Evolutionary conservation across 495 filamentous ascomycete species (phyloP).

Genomic region (Neurospora intermedia): DNA sequence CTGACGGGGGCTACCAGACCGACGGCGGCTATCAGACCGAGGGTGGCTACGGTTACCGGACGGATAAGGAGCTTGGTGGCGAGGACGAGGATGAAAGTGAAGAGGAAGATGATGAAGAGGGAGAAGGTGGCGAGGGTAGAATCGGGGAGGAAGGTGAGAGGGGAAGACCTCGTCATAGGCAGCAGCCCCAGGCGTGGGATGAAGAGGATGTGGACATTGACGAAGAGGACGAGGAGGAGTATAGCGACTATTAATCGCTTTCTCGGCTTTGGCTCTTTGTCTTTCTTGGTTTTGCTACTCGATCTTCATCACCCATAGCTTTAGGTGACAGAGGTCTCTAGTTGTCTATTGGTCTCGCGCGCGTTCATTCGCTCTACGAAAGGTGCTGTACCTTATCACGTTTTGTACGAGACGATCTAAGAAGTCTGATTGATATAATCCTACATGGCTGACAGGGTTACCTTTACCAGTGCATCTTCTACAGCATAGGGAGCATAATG

Average conservation of each 20-base stretch:
- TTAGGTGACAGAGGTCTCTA: not conserved
- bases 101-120: conserved; percentile 1
- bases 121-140: not conserved
- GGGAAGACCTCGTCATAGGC: not conserved
- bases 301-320: not conserved
- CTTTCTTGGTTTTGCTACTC: not conserved
- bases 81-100: conserved; percentile 9
- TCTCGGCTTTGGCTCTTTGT: not conserved
- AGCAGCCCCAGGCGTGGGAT: not conserved
- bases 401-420: too few species aligned
- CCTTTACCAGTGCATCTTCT: too few species aligned
- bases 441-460: too few species aligned
- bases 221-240: not conserved
- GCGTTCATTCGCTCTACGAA: too few species aligned
- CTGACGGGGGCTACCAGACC: not conserved
- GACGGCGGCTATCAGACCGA: not conserved
- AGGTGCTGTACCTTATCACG: too few species aligned
- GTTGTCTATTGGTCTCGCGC: not conserved
- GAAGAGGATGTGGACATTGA: not conserved
- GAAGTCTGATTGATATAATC: too few species aligned
- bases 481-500: too few species aligned
- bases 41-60: conserved; percentile 2
- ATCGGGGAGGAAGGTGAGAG: not conserved
- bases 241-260: conserved; percentile 6
- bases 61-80: conserved; percentile 6